Evolutionary conservation across 78 protist genomes (phyloP), one percentile per base, ranked within the genome.

Genomic region (Emiliania huxleyi): DNA sequence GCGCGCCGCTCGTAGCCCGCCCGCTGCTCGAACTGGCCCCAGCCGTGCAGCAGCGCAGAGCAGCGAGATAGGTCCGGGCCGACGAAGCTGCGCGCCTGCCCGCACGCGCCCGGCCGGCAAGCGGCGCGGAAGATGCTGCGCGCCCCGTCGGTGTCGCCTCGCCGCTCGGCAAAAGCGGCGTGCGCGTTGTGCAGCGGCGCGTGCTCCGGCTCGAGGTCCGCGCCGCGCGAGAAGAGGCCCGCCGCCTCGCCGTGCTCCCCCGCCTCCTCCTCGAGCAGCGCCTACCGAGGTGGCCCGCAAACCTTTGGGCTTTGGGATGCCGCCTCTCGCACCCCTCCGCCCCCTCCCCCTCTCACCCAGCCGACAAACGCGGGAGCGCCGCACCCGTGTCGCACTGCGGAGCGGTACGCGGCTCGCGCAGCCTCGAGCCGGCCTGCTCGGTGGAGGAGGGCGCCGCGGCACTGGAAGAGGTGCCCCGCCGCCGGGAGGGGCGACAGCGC

Each of bases 141-240:
- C 55, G 87, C 87, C 87, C 15, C 2, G 19, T 15, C 37, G n/a
- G 55, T 40, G 40, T 44, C 52, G 56, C 89, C 89, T 18, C 2
- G 42, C 56, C 40, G 43, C 40, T 0, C 22, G 56, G 26, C 89
- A 0, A 44, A 0, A 22, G 23, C 25, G 26, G 89, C 89, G 56
- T 11, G 37, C 56, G 89, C 89, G 43, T 25, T 8, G 89, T 81
- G 55, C 42, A 81, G 56, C 89, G 89, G 89, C 23, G n/a, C 89
- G 89, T 81, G 89, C 42, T 4, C 0, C 89, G 89, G 55, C 18
- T 81, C 89, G 56, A 29, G 23, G 26, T 0, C 38, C 8, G 33
- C 38, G 89, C 89, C 89, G n/a, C 1, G 49, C 25, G 49, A 19
- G 89, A 44, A 81, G 56, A 81, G 89, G 37, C 2, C 48, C 0